phyloP scores from a whole-genome alignment of 2,329 filamentous ascomycete genomes.

The Coniochaeta prunicola region DNA sequence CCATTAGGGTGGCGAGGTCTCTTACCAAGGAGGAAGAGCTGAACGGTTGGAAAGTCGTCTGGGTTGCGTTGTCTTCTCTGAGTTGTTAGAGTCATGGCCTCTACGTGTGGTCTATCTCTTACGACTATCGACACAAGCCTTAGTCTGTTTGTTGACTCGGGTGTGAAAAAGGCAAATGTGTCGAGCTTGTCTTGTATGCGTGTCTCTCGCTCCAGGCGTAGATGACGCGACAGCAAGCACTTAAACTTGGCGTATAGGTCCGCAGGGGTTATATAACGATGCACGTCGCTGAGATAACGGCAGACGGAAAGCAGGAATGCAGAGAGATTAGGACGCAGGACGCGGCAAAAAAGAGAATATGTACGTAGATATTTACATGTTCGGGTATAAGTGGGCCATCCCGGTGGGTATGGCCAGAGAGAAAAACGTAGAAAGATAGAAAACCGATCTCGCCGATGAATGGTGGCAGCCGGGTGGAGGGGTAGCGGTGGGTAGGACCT shows the following conservation, averaged over 20 bases:
- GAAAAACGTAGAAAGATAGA: neutral
- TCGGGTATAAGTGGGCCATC: neutral
- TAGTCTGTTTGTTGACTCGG: constrained; percentile 3
- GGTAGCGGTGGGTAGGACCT: neutral
- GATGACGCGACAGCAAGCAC: neutral
- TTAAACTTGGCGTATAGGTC: neutral
- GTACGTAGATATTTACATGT: neutral
- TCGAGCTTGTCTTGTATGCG: neutral
- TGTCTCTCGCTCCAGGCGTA: neutral
- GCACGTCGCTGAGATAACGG: neutral
- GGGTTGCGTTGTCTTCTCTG: constrained; percentile 49
- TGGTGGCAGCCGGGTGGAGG: no score
- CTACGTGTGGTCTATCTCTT: constrained; percentile 31
- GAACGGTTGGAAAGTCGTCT: constrained; percentile 71
- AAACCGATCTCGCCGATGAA: neutral
- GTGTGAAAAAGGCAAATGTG: constrained; percentile 9
- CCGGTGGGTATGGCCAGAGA: neutral
- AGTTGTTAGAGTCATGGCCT: constrained; percentile 45
- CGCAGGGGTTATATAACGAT: neutral
- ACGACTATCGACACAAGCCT: constrained; percentile 34
- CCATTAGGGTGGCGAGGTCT: neutral
- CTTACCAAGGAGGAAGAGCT: constrained; percentile 80
- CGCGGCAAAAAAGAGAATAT: neutral
- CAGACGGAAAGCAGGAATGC: neutral
- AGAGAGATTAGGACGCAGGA: neutral